Evolutionary conservation across 169 alveolate species (phyloP), one percentile per base, ranked within the genome.

Genomic region (Plasmodium billcollinsi): DNA sequence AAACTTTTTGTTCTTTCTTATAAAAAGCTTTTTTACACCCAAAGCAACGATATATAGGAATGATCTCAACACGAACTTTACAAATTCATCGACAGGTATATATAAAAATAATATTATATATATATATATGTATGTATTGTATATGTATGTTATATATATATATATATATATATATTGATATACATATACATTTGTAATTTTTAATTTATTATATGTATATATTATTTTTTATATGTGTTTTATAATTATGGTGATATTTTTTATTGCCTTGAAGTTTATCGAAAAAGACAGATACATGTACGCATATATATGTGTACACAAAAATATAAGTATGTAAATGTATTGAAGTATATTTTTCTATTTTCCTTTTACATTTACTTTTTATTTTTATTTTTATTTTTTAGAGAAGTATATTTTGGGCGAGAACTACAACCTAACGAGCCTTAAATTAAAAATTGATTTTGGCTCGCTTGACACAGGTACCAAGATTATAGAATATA

Each of bases 381-480:
- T 9, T 43, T 11, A n/a, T 20, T 9, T 43, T 20, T 1, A 21
- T 8, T 18, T 67, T 45, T 24, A 56, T 58, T 45, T 12, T 54
- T 1, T 50, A 80, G 90, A 80, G 24, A 66, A 80, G 15, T 80
- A 80, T 56, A 83, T 93, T 24, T 76, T 72, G 11, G 95, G 95
- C 1, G 88, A 74, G 24, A 76, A 59, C 85, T 78, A 80, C 73
- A 89, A 90, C 47, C 88, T 83, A 52, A 86, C 89, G 26, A 74
- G 88, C 14, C 78, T 74, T 73, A 93, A 93, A 21, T 76, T 93
- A 66, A 95, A 94, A 70, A 88, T 94, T 39, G 96, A 95, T 72
- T 95, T 95, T 54, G 95, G 96, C 8, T 94, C 97, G n/a, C 76
- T 92, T 15, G 97, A 95, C 39, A 94, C 96, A 8, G 97, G 97